phyloP scores from a whole-genome alignment of 2,329 filamentous ascomycete species.

The Cercospora sojina region DNA sequence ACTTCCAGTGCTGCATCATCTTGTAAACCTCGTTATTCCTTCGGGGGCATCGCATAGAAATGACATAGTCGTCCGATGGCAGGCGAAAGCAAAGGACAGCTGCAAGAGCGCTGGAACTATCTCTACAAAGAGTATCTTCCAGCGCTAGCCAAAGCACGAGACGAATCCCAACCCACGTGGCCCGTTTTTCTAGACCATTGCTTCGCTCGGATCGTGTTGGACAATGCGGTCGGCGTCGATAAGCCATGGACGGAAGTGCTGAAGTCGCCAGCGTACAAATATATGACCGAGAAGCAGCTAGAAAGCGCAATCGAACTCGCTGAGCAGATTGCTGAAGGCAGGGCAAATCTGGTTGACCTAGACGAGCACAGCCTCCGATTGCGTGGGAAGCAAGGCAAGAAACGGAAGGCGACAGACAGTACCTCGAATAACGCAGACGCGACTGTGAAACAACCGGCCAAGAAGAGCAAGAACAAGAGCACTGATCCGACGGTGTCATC shows the following conservation, averaged over 20 bases:
- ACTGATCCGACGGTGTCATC: conserved; percentile 28
- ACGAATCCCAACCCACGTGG: conserved; percentile 42
- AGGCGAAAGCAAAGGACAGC: conserved; percentile 16
- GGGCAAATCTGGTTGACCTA: conserved; percentile 41
- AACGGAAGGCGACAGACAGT: conserved; percentile 19
- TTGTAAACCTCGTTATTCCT: background rate
- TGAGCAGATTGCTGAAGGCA: conserved; percentile 40
- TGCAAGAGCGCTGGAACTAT: conserved; percentile 31
- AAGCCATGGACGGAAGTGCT: conserved; percentile 46
- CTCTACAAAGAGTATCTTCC: conserved; percentile 35
- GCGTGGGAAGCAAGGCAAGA: conserved; percentile 39
- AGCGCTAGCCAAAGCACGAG: conserved; percentile 32
- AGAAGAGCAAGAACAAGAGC: conserved; percentile 30
- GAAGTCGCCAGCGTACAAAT: conserved; percentile 44
- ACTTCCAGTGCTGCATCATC: background rate
- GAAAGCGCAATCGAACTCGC: conserved; percentile 41
- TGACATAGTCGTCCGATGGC: background rate
- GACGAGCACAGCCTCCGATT: conserved; percentile 43
- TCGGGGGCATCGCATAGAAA: background rate
- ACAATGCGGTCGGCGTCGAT: conserved; percentile 42
- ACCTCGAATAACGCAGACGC: background rate
- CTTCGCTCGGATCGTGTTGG: conserved; percentile 49
- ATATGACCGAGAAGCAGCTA: conserved; percentile 45
- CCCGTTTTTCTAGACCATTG: conserved; percentile 48
- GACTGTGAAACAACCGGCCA: background rate